A percentile compares a stretch with the other conserved stretches of the same genome.
Evolutionary conservation across 2,329 filamentous ascomycete genomes (phyloP).

Genomic region (Botrytis fragariae): DNA sequence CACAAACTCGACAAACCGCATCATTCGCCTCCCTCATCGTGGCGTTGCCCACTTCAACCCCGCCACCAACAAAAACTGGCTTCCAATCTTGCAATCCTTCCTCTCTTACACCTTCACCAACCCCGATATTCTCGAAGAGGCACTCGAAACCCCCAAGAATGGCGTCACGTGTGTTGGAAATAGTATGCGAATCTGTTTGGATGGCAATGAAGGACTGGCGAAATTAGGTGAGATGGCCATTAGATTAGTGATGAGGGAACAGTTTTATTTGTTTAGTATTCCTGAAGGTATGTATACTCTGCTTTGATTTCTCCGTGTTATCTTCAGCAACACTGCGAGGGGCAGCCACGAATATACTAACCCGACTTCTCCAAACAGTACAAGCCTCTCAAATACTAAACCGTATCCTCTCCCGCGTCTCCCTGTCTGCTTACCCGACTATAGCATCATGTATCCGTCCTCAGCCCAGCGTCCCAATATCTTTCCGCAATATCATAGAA

Average conservation of each 20-base stretch:
- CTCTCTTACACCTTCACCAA: constrained; percentile 26
- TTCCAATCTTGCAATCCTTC: constrained; percentile 21
- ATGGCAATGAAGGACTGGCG: constrained; percentile 28
- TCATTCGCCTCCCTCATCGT: not conserved
- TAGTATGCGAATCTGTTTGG: constrained; percentile 20
- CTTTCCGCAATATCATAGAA: not conserved
- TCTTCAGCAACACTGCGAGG: not conserved
- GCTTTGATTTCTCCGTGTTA: not conserved
- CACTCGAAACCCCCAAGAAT: constrained; percentile 26
- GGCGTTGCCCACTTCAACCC: constrained; percentile 1
- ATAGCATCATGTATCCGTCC: constrained; percentile 10
- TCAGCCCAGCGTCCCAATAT: not conserved
- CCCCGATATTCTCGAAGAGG: constrained; percentile 30
- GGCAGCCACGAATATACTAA: not conserved
- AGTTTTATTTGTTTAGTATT: constrained; percentile 26
- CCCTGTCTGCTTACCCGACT: not conserved
- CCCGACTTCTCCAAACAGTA: not conserved
- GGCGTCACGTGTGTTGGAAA: constrained; percentile 25
- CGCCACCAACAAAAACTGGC: constrained; percentile 13
- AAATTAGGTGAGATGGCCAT: constrained; percentile 26
- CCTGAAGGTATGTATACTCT: constrained; percentile 19
- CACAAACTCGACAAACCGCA: not conserved
- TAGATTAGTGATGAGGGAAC: constrained; percentile 26
- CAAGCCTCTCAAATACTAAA: not conserved
- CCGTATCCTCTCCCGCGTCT: not conserved